Percentiles rank a stretch among this genome's conserved stretches.
Evolutionary conservation across 176 grass and related monocot genomes (phyloP).

Genomic region (Bolboschoenus planiculmis): DNA sequence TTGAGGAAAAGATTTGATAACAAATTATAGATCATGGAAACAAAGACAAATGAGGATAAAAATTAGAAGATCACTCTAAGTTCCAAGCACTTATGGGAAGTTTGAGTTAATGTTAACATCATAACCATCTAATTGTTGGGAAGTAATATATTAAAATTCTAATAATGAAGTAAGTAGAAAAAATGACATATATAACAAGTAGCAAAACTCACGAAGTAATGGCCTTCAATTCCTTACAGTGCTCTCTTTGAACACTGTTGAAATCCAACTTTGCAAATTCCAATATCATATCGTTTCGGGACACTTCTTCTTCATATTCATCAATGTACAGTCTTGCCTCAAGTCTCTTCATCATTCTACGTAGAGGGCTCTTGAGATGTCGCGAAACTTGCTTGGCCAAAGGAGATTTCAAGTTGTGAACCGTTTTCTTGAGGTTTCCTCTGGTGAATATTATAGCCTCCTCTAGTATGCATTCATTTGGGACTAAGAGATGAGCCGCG

Average conservation of each 20-base stretch:
- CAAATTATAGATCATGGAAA: no score
- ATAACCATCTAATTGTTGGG: no score
- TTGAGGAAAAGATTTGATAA: no score
- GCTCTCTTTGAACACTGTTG: conserved; percentile 23
- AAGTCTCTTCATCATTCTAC: conserved; percentile 25
- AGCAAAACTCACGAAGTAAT: conserved; percentile 24
- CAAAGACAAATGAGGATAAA: no score
- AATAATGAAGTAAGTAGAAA: neutral
- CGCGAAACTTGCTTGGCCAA: conserved; percentile 16
- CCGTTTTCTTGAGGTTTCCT: neutral
- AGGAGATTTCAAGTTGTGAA: neutral
- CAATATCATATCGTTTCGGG: neutral
- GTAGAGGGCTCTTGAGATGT: conserved; percentile 21
- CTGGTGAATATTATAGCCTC: neutral
- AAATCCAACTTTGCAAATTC: conserved; percentile 39
- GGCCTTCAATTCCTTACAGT: conserved; percentile 25
- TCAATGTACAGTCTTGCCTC: conserved; percentile 28
- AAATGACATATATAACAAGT: no score
- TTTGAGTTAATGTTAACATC: no score
- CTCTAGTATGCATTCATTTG: conserved; percentile 22
- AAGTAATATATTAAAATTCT: no score
- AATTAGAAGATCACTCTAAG: no score
- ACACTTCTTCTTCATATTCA: conserved; percentile 7
- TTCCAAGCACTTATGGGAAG: no score
- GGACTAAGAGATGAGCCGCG: conserved; percentile 20